phyloP scores from a whole-genome alignment of 106 monocot genomes.

The Allium sativum region DNA sequence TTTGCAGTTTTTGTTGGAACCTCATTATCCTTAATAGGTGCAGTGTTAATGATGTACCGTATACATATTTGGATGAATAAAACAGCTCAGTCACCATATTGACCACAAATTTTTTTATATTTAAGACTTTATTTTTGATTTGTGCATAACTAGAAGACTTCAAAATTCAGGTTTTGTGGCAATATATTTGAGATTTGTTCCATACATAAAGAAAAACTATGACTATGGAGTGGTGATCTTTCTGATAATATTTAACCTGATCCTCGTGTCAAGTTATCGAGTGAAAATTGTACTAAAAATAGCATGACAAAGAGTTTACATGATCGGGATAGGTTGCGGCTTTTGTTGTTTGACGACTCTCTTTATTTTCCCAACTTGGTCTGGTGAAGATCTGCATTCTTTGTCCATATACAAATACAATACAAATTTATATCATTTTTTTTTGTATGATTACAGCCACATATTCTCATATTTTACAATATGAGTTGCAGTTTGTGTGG shows the following conservation, averaged over 20 bases:
- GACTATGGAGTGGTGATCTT: slow-evolving; percentile 61
- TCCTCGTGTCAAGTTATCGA: slow-evolving; percentile 47
- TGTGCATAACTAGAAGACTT: too few relatives aligned
- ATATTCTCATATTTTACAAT: neutral
- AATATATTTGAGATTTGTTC: slow-evolving; percentile 47
- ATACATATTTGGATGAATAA: too few relatives aligned
- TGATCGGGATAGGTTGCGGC: slow-evolving; percentile 46
- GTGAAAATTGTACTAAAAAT: slow-evolving; percentile 31
- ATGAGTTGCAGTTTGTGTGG: slow-evolving; percentile 2
- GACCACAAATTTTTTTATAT: too few relatives aligned
- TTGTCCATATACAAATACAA: slow-evolving; percentile 17
- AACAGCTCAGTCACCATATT: too few relatives aligned
- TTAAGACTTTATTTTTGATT: too few relatives aligned
- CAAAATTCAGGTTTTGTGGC: slow-evolving; percentile 32
- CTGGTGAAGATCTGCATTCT: slow-evolving; percentile 55
- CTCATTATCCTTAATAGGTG: too few relatives aligned
- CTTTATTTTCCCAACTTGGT: slow-evolving; percentile 55
- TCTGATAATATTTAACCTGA: slow-evolving; percentile 58
- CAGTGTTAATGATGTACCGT: too few relatives aligned
- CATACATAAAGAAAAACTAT: slow-evolving; percentile 50
- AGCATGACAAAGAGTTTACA: slow-evolving; percentile 35
- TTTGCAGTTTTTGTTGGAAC: too few relatives aligned
- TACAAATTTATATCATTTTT: too few relatives aligned
- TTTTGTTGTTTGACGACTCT: slow-evolving; percentile 46
- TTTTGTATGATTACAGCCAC: neutral